Conservation (phyloP, 2,329 filamentous ascomycete genomes). For the Dothistroma pini region DNA sequence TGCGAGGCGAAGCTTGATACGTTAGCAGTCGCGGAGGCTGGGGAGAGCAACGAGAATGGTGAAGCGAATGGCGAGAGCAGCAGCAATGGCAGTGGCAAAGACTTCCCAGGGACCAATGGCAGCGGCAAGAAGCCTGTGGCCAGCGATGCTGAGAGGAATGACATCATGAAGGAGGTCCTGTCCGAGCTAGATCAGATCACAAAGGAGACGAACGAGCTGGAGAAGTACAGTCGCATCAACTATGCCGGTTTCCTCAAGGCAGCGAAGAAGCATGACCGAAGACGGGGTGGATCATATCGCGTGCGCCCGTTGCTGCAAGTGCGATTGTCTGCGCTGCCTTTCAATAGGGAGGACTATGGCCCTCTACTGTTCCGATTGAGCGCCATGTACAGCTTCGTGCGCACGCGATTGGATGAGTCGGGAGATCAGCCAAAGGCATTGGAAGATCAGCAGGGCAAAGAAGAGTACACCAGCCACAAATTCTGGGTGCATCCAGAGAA, state of each 20-base stretch:
- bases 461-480: constrained; percentile 34
- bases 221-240: constrained; percentile 93
- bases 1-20: constrained; percentile 63
- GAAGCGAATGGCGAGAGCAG: constrained; percentile 26
- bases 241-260: constrained; percentile 98
- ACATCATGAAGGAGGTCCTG: constrained; percentile 66
- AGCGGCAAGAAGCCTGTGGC: constrained; percentile 37
- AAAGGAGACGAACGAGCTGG: constrained; percentile 85
- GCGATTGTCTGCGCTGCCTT: constrained; percentile 78
- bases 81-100: constrained; percentile 14
- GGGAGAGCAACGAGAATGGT: constrained; percentile 23
- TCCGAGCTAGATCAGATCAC: constrained; percentile 81
- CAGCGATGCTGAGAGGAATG: constrained; percentile 43
- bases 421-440: constrained; percentile 14
- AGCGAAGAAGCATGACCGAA: constrained; percentile 97
- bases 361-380: constrained; percentile 84
- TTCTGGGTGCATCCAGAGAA: constrained; percentile 96
- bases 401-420: constrained; percentile 70
- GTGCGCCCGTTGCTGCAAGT: constrained; percentile 90
- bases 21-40: constrained; percentile 40
- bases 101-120: constrained; percentile 11
- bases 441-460: constrained; percentile 23
- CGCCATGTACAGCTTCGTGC: constrained; percentile 91
- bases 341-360: constrained; percentile 93
- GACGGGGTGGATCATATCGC: constrained; percentile 79